phyloP scores from a whole-genome alignment of 2,329 filamentous ascomycete species.

The Claviceps fusiformis region DNA sequence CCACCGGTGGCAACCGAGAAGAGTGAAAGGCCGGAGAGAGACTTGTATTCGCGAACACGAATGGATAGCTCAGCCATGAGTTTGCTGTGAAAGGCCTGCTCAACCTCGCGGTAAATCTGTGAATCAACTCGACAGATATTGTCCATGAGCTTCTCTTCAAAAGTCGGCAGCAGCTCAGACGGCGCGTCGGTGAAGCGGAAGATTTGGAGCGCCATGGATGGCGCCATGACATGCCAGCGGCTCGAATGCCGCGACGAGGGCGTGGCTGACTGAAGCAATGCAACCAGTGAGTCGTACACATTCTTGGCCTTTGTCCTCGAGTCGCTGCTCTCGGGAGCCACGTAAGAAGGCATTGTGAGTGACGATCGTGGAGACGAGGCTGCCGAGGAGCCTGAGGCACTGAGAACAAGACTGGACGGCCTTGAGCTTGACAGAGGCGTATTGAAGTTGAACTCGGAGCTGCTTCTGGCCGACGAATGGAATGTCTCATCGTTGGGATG shows the following conservation, averaged over 20 bases:
- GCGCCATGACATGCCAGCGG: conserved; percentile 39
- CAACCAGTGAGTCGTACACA: conserved; percentile 39
- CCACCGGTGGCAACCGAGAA: conserved; percentile 43
- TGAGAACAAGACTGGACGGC: conserved; percentile 39
- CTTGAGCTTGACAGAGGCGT: conserved; percentile 29
- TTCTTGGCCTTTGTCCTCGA: conserved; percentile 30
- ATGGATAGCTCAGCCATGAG: conserved; percentile 34
- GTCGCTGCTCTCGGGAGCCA: conserved; percentile 24
- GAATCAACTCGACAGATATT: conserved; percentile 30
- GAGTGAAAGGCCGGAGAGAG: conserved; percentile 36
- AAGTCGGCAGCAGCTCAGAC: conserved; percentile 29
- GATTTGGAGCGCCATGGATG: conserved; percentile 43
- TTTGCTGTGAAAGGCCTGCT: conserved; percentile 34
- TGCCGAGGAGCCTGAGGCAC: conserved; percentile 35
- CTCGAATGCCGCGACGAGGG: conserved; percentile 26
- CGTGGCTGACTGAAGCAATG: conserved; percentile 38
- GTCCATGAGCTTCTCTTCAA: conserved; percentile 35
- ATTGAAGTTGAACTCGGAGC: conserved; percentile 34
- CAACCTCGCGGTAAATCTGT: conserved; percentile 33
- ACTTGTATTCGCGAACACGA: conserved; percentile 38
- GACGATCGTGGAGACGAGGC: conserved; percentile 39
- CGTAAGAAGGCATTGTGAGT: conserved; percentile 24
- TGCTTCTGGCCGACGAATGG: conserved; percentile 8
- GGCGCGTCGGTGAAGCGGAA: conserved; percentile 42
- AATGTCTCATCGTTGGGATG: conserved; percentile 17